These are phyloP conservation scores for Ramularia collo-cygni DNA, from an alignment of 2,329 filamentous ascomycete species.

Conservation along the genomic window DNA sequence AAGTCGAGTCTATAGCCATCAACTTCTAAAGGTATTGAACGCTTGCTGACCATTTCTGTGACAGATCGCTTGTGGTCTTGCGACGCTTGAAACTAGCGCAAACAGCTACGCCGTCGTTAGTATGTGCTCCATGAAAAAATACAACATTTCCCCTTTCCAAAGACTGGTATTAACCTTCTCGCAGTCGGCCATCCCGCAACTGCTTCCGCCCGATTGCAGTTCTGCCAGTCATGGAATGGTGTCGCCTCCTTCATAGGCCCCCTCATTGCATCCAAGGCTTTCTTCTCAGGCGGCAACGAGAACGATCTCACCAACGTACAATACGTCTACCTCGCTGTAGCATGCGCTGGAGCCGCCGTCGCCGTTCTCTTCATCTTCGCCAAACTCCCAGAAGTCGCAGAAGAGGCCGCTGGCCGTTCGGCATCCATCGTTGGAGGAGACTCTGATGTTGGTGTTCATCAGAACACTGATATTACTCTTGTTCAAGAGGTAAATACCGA, in stretches of 20 bases:
- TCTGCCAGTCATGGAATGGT: conserved; percentile 35
- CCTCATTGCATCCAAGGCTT: conserved; percentile 34
- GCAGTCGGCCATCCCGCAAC: conserved; percentile 31
- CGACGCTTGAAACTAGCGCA: conserved; percentile 34
- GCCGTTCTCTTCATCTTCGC: conserved; percentile 32
- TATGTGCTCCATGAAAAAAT: too few relatives aligned
- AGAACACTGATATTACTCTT: too few relatives aligned
- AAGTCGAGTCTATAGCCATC: too few relatives aligned
- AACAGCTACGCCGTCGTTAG: conserved; percentile 35
- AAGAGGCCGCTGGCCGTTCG: conserved; percentile 20
- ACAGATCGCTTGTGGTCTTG: conserved; percentile 36
- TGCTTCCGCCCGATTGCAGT: conserved; percentile 33
- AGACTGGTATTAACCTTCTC: too few relatives aligned
- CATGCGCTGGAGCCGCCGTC: conserved; percentile 31
- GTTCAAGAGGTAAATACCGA: too few relatives aligned
- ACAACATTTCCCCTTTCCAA: too few relatives aligned
- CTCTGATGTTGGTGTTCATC: too few relatives aligned
- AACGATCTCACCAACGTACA: conserved; percentile 32
- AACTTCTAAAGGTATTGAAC: too few relatives aligned
- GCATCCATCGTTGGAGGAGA: conserved; percentile 24
- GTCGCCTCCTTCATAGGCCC: conserved; percentile 36
- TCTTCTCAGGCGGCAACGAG: conserved; percentile 30
- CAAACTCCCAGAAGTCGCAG: conserved; percentile 32
- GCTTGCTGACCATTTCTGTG: too few relatives aligned
- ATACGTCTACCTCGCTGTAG: conserved; percentile 35